phyloP scores from a whole-genome alignment of 2,329 filamentous ascomycete species.

The Raffaelea arxii region DNA sequence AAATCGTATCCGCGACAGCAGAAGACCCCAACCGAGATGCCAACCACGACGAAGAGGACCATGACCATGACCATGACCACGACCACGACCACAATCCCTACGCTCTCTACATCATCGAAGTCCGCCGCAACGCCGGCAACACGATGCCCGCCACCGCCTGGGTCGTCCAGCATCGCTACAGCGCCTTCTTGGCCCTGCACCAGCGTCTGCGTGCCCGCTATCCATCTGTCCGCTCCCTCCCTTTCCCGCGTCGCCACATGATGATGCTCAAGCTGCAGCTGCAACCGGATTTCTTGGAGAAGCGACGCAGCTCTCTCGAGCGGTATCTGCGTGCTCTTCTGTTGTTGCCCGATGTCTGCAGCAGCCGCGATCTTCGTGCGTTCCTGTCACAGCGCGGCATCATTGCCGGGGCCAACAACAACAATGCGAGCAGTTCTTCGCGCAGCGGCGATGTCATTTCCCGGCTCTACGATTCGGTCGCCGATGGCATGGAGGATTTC shows the following conservation, averaged over 20 bases:
- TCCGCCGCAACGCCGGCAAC: conserved; percentile 80
- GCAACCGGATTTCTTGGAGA: conserved; percentile 90
- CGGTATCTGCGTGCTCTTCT: conserved; percentile 76
- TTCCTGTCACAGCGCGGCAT: conserved; percentile 87
- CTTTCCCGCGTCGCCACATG: conserved; percentile 85
- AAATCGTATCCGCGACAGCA: no score
- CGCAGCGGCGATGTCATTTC: conserved; percentile 83
- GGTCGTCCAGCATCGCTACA: conserved; percentile 87
- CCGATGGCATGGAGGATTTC: conserved; percentile 97
- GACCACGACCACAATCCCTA: conserved; percentile 62
- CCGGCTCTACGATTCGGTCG: conserved; percentile 90
- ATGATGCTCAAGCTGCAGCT: conserved; percentile 97
- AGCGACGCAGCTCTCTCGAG: conserved; percentile 74
- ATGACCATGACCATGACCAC: no score
- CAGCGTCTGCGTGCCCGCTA: conserved; percentile 79
- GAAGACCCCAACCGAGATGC: no score
- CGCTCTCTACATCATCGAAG: conserved; percentile 87
- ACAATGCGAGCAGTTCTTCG: conserved; percentile 39
- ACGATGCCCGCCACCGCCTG: conserved; percentile 95
- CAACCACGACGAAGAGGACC: no score
- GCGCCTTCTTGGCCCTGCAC: conserved; percentile 92
- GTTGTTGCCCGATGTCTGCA: conserved; percentile 83
- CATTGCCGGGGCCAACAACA: background rate
- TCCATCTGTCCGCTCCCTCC: conserved; percentile 76
- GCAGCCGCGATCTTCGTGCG: conserved; percentile 80